Conservation (phyloP, 2,329 filamentous ascomycete species). For the Arthrinium phaeospermum region DNA sequence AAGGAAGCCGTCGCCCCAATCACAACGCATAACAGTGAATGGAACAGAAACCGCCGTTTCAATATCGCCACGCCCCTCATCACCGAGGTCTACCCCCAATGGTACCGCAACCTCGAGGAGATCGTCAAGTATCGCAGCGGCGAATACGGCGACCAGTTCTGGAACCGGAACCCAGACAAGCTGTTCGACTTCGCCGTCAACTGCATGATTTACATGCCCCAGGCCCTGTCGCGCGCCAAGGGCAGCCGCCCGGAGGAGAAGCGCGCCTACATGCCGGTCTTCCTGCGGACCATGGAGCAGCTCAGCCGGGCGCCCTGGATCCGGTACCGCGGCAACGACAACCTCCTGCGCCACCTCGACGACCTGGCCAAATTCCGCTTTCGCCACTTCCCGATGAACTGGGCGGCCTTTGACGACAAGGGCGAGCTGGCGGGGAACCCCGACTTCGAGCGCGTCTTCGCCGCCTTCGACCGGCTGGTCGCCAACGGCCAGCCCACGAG, state of each 20-base stretch:
- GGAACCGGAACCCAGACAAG: no score
- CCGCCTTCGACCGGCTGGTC: neutral
- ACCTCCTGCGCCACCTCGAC: neutral
- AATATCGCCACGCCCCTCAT: neutral
- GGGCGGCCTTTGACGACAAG: neutral
- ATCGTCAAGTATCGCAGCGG: neutral
- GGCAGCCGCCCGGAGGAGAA: neutral
- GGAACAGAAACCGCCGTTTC: neutral
- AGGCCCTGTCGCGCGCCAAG: neutral
- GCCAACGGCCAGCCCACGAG: neutral
- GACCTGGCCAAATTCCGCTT: neutral
- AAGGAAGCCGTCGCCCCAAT: no score
- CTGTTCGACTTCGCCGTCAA: neutral
- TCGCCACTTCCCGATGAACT: neutral
- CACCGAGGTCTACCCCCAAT: neutral
- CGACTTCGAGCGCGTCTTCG: neutral
- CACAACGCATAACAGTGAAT: no score
- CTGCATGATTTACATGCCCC: neutral
- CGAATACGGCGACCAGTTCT: no score
- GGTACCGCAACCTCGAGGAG: no score
- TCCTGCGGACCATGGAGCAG: neutral
- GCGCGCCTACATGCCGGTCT: neutral
- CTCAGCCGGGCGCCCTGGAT: neutral
- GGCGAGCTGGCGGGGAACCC: neutral
- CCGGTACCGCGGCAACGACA: neutral